Percentiles rank a stretch among this genome's conserved stretches.
phyloP scores from a whole-genome alignment of 2,329 filamentous ascomycete species.

The Sporothrix schenckii region DNA sequence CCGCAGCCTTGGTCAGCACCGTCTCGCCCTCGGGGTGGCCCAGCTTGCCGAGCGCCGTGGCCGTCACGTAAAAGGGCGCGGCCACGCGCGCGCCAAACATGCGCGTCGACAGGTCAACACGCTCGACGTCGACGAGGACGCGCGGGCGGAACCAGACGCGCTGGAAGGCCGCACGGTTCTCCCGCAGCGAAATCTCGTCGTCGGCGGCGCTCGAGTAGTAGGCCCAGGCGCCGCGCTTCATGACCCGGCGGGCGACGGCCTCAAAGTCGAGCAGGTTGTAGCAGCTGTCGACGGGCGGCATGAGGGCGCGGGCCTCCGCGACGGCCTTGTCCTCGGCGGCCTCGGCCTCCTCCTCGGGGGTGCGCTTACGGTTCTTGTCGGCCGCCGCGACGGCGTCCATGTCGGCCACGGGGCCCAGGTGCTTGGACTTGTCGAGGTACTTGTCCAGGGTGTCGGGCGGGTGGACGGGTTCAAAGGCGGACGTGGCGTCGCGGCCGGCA shows the following conservation, averaged over 20 bases:
- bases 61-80: slow-evolving; percentile 94
- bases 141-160: slow-evolving; percentile 95
- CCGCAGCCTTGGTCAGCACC: slow-evolving; percentile 79
- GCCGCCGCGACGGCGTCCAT: slow-evolving; percentile 69
- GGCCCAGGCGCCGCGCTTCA: slow-evolving; percentile 97
- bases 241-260: slow-evolving; percentile 81
- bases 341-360: slow-evolving; percentile 60
- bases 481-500: slow-evolving; percentile 90
- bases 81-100: slow-evolving; percentile 88
- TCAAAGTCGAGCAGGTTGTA: slow-evolving; percentile 97
- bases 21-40: slow-evolving; percentile 94
- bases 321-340: slow-evolving; percentile 64
- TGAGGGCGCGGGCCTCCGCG: slow-evolving; percentile 71
- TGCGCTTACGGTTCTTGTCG: slow-evolving; percentile 46
- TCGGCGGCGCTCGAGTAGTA: slow-evolving; percentile 96
- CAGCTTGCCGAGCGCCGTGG: slow-evolving; percentile 92
- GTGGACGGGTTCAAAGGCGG: slow-evolving; percentile 86
- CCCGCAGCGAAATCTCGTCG: slow-evolving; percentile 88
- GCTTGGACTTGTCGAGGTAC: slow-evolving; percentile 82
- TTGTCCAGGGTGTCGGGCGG: slow-evolving; percentile 85
- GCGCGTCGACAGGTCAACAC: slow-evolving; percentile 82
- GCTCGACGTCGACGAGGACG: slow-evolving; percentile 84
- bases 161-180: slow-evolving; percentile 95
- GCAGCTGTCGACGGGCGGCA: slow-evolving; percentile 82
- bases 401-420: slow-evolving; percentile 90